A percentile compares a stretch with the other conserved stretches of the same genome.
Evolutionary conservation across 345 rosid genomes (phyloP).

Genomic region (Syzygium jambos): DNA sequence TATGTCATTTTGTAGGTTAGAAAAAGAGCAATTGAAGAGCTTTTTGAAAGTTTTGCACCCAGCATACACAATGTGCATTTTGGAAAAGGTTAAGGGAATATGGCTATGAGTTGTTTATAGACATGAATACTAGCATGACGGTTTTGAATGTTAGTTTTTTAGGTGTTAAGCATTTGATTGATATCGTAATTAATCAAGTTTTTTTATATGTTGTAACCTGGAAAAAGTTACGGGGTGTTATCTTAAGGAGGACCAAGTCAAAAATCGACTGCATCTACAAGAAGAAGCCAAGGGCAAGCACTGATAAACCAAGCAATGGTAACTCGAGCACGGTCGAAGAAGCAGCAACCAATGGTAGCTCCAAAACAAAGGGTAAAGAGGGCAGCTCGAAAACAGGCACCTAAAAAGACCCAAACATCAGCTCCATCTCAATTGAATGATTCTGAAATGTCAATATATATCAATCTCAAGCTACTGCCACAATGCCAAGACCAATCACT

Average conservation of each 20-base stretch:
- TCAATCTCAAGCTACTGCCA: not conserved
- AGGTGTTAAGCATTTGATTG: not conserved
- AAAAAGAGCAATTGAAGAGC: not conserved
- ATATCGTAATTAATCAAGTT: not conserved
- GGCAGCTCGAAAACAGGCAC: not conserved
- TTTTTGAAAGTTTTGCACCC: not conserved
- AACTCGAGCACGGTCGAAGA: not conserved
- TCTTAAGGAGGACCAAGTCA: not conserved
- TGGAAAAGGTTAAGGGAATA: not conserved
- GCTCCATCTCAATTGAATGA: not conserved
- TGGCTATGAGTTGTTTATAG: not conserved
- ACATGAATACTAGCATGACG: not conserved
- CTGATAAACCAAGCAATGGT: not conserved
- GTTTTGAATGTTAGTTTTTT: not conserved
- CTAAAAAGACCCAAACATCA: not conserved
- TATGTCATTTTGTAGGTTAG: not conserved
- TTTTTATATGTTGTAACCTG: not conserved
- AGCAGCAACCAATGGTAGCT: too few species aligned
- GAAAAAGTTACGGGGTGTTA: not conserved
- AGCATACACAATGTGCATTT: not conserved
- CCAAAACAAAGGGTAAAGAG: not conserved
- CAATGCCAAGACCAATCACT: not conserved
- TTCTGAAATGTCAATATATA: not conserved
- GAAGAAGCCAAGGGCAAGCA: not conserved
- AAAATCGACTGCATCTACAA: not conserved